phyloP scores from a whole-genome alignment of 2,329 filamentous ascomycete species.

The Epichloe brachyelytri region DNA sequence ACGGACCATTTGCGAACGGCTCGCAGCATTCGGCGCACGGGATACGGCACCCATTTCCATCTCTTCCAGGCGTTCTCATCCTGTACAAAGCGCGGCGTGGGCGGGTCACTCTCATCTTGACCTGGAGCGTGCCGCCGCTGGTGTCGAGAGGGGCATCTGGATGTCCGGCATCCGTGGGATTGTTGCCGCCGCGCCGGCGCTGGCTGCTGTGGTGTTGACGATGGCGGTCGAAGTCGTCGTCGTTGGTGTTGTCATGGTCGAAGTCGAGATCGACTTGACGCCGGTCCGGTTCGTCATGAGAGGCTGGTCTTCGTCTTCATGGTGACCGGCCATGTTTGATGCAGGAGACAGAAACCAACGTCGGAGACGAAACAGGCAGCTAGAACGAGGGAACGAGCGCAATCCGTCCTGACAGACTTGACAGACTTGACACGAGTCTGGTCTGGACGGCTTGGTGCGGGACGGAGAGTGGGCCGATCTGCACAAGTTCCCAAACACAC shows the following conservation, averaged over 20 bases:
- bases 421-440: no score
- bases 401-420: not conserved
- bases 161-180: constrained; percentile 16
- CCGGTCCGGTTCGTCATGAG: constrained; percentile 25
- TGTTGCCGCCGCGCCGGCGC: constrained; percentile 5
- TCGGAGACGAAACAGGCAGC: not conserved
- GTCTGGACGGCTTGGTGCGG: no score
- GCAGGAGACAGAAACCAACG: not conserved
- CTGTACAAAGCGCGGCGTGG: constrained; percentile 48
- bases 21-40: constrained; percentile 32
- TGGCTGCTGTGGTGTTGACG: constrained; percentile 1
- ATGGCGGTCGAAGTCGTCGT: constrained; percentile 3
- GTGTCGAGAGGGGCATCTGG: constrained; percentile 30
- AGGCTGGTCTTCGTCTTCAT: constrained; percentile 24
- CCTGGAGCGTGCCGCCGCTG: constrained; percentile 25
- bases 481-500: no score
- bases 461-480: not conserved
- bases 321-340: constrained; percentile 18
- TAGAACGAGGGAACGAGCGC: not conserved
- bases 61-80: constrained; percentile 34
- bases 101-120: constrained; percentile 29
- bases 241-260: constrained; percentile 5
- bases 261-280: constrained; percentile 16
- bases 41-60: constrained; percentile 47
- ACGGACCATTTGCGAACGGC: constrained; percentile 35